Evolutionary conservation across 495 filamentous ascomycete species (phyloP).

Genomic region (Trichoderma gamsii): DNA sequence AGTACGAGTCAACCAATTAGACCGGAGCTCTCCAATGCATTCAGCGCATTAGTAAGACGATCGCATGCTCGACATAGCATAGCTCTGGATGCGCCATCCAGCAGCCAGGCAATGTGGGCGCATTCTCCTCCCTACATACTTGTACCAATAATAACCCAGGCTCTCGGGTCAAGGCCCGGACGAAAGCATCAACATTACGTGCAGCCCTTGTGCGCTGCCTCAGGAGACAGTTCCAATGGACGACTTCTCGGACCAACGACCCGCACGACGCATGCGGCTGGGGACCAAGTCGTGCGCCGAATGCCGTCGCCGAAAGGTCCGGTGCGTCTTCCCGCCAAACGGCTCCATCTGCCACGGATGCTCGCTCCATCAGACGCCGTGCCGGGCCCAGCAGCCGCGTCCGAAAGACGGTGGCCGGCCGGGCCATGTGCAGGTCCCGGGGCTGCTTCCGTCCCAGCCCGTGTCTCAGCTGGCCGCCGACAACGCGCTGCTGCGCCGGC

Average conservation of each 20-base stretch:
- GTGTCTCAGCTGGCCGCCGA: background rate
- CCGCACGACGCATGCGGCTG: slow-evolving; percentile 6
- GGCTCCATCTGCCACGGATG: slow-evolving; percentile 5
- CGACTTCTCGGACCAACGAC: slow-evolving; percentile 1
- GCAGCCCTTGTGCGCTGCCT: too few species aligned
- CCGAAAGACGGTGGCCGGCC: background rate
- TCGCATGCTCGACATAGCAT: background rate
- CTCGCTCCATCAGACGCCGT: slow-evolving; percentile 6
- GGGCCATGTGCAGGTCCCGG: background rate
- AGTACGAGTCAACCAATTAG: background rate
- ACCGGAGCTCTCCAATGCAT: background rate
- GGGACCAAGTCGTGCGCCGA: slow-evolving; percentile 10
- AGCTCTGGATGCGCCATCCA: too few species aligned
- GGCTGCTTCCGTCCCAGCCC: background rate
- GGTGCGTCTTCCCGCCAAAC: slow-evolving; percentile 6
- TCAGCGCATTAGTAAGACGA: background rate
- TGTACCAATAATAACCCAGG: too few species aligned
- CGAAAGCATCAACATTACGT: too few species aligned
- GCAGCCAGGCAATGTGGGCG: too few species aligned
- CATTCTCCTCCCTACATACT: too few species aligned
- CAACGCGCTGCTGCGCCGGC: background rate
- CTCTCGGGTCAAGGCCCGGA: too few species aligned
- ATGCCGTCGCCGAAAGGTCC: slow-evolving; percentile 11
- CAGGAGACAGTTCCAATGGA: background rate
- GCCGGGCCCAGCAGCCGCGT: slow-evolving; percentile 2